Evolutionary conservation across 2,329 filamentous ascomycete species (phyloP), one percentile per base, ranked within the genome.

Genomic region (Colletotrichum simmondsii): DNA sequence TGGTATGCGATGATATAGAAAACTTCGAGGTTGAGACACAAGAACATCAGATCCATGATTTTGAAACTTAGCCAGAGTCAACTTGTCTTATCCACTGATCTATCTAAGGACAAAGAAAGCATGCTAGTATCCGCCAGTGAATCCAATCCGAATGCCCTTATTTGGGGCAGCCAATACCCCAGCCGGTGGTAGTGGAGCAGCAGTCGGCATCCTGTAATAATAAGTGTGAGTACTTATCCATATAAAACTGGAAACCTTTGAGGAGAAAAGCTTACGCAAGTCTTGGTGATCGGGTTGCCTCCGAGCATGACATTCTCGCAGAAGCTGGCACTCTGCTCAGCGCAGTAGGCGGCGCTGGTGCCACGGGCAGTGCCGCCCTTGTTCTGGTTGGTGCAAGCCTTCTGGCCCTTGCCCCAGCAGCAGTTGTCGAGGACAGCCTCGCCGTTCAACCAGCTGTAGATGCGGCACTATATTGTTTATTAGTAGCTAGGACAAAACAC

Each of bases 311-410:
- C 49, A 8, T 65, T 65, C 22, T 65, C 62, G 62, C 62, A 65
- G 30, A 65, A 65, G 46, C 24, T 65, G 16, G 62, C 19, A 22
- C 62, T 65, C 49, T 65, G 62, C 62, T 65, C 62, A 16, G 49
- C 28, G 49, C 62, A 65, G 28, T 65, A 65, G 3, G n/a, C 28
- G 4, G 49, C 49, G 30, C 49, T 65, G 30, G 49, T 65, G 16
- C 62, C 62, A n/a, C 62, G 62, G 19, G 30, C n/a, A 19, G 62
- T 65, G 14, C 62, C 62, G 22, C 49, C 49, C 49, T 37, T 56
- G 22, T 65, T 65, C 30, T 65, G 62, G 49, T 56, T 65, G 14
- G 49, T 65, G 49, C 62, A 65, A 54, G 62, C 62, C 62, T 65
- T 65, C 3, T 65, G 62, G 28, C 62, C 62, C 22, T 65, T 65